Percentiles rank a stretch among this genome's conserved stretches.
phyloP scores from a whole-genome alignment of 441 rosid genomes.

The Eruca vesicaria region DNA sequence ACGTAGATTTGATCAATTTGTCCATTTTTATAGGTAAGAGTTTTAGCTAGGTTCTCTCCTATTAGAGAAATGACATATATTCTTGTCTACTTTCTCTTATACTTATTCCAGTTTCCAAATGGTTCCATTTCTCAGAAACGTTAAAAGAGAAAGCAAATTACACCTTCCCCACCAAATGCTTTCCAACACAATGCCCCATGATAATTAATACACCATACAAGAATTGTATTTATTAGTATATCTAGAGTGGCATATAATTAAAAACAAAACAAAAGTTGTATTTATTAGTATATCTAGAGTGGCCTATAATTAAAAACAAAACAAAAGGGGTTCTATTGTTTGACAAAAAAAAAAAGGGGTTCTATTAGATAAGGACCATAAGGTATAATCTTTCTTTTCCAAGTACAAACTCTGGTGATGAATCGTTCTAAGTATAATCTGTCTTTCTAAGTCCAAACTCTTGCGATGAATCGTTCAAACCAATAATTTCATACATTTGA shows the following conservation, averaged over 20 bases:
- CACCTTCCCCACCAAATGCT: slow-evolving; percentile 32
- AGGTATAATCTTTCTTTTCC: no score
- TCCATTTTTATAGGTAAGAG: background rate
- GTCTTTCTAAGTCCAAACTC: background rate
- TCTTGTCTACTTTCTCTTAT: background rate
- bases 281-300: background rate
- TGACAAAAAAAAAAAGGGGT: background rate
- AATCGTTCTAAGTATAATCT: background rate
- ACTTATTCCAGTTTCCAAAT: slow-evolving; percentile 18
- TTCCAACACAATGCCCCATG: slow-evolving; percentile 24
- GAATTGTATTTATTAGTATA: background rate
- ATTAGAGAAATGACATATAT: background rate
- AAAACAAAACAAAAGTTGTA: background rate
- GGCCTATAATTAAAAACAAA: background rate
- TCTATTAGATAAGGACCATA: background rate
- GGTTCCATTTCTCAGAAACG: slow-evolving; percentile 20
- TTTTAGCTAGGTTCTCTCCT: background rate
- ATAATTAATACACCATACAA: background rate
- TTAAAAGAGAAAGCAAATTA: slow-evolving; percentile 28
- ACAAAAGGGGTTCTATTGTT: background rate
- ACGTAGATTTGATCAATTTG: background rate
- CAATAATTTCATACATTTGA: background rate
- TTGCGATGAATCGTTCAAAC: background rate
- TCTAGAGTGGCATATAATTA: background rate
- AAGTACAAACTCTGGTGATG: background rate